Evolutionary conservation across 2,329 filamentous ascomycete genomes (phyloP).

Genomic region (Hyphodiscus sp.): DNA sequence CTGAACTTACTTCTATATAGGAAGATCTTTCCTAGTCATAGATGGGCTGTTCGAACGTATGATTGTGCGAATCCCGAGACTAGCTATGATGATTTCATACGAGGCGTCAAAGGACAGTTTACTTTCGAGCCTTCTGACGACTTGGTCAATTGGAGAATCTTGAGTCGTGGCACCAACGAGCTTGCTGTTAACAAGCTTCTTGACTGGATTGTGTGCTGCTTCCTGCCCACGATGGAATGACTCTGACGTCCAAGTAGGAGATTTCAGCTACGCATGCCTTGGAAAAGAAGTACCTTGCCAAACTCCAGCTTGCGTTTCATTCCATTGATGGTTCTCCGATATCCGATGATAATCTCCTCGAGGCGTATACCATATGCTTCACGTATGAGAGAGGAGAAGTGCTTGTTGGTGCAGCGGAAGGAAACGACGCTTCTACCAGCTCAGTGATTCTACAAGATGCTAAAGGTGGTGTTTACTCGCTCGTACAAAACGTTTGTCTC

Average conservation of each 20-base stretch:
- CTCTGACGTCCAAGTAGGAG: slow-evolving; percentile 15
- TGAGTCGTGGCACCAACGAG: slow-evolving; percentile 12
- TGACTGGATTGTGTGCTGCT: slow-evolving; percentile 19
- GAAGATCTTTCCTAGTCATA: slow-evolving; percentile 8
- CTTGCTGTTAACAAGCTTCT: slow-evolving; percentile 21
- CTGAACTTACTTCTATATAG: slow-evolving; percentile 1
- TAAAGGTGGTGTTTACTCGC: slow-evolving; percentile 1
- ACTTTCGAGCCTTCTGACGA: slow-evolving; percentile 6
- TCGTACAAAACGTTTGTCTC: neutral
- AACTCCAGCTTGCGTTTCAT: slow-evolving; percentile 23
- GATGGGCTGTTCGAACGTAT: slow-evolving; percentile 7
- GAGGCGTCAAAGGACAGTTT: slow-evolving; percentile 2
- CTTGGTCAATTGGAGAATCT: slow-evolving; percentile 12
- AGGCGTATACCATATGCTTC: slow-evolving; percentile 22
- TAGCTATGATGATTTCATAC: slow-evolving; percentile 17
- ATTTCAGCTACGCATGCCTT: slow-evolving; percentile 19
- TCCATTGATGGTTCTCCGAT: slow-evolving; percentile 7
- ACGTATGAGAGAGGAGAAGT: slow-evolving; percentile 11
- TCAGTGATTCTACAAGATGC: slow-evolving; percentile 1
- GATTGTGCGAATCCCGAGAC: slow-evolving; percentile 17
- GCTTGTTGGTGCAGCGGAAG: slow-evolving; percentile 1
- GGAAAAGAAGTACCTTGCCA: slow-evolving; percentile 16
- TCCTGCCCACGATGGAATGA: neutral
- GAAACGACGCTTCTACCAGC: neutral
- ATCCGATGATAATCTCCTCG: slow-evolving; percentile 12